These are phyloP conservation scores for Coelastrella sp. DNA, from an alignment of 139 green algal species.

Conservation along the genomic window DNA sequence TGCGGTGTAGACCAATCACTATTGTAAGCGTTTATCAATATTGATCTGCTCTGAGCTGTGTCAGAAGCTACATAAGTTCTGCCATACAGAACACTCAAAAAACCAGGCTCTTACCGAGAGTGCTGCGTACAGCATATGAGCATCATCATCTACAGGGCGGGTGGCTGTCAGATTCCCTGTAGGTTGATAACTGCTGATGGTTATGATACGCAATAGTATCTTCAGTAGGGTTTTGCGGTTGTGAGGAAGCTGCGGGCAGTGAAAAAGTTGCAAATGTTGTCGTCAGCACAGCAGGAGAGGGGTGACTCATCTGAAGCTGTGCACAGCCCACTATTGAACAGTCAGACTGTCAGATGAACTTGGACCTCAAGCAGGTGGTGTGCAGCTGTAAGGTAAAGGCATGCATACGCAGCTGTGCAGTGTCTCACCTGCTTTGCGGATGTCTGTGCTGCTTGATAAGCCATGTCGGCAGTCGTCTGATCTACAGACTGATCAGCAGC, in stretches of 20 bases:
- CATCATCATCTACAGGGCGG: slow-evolving; percentile 46
- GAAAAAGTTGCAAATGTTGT: too few species aligned
- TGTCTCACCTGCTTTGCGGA: slow-evolving; percentile 19
- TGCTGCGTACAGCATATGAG: slow-evolving; percentile 64
- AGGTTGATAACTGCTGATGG: slow-evolving; percentile 83
- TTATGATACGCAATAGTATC: slow-evolving; percentile 87
- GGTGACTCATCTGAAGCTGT: too few species aligned
- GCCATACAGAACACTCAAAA: background rate
- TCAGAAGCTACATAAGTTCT: too few species aligned
- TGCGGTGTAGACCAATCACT: too few species aligned
- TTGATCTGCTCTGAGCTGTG: too few species aligned
- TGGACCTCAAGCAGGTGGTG: too few species aligned
- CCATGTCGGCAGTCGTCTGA: background rate
- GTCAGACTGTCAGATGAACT: background rate
- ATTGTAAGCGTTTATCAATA: too few species aligned
- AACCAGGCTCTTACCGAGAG: slow-evolving; percentile 11
- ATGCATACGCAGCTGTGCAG: background rate
- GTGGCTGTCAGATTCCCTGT: slow-evolving; percentile 53
- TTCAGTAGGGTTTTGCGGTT: slow-evolving; percentile 86
- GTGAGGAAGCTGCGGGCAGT: slow-evolving; percentile 3
- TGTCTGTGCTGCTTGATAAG: background rate
- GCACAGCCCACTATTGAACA: background rate
- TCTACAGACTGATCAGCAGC: slow-evolving; percentile 15
- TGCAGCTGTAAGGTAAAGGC: background rate
- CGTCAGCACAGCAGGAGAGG: too few species aligned